Percentiles rank a stretch among this genome's conserved stretches.
Evolutionary conservation across 768 basidiomycete species (phyloP).

Genomic region (Termitomyces sp.): DNA sequence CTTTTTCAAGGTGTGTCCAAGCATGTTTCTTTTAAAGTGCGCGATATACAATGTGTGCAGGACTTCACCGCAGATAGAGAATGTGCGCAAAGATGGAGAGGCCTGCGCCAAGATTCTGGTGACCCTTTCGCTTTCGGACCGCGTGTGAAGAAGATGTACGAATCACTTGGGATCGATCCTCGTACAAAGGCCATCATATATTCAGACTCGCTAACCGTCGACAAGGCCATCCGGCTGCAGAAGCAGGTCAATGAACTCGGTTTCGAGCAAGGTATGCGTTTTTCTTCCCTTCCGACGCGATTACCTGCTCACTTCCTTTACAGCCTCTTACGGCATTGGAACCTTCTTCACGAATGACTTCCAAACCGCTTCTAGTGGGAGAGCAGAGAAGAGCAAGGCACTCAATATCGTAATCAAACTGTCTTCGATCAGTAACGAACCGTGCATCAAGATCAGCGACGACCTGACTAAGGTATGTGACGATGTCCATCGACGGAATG

Average conservation of each 20-base stretch:
- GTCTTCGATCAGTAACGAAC: conserved; percentile 59
- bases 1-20: conserved; percentile 64
- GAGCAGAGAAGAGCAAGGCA: conserved; percentile 61
- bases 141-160: conserved; percentile 66
- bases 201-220: conserved; percentile 74
- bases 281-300: background rate
- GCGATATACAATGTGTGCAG: conserved; percentile 22
- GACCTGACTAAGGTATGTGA: conserved; percentile 69
- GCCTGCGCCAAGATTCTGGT: conserved; percentile 74
- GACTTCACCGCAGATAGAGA: conserved; percentile 45
- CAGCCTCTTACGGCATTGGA: conserved; percentile 91
- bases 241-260: conserved; percentile 70
- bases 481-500: background rate
- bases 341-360: conserved; percentile 93
- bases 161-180: conserved; percentile 61
- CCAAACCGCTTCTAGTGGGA: conserved; percentile 32
- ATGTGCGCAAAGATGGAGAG: background rate
- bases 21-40: background rate
- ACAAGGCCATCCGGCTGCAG: conserved; percentile 65
- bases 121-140: conserved; percentile 80
- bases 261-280: conserved; percentile 45
- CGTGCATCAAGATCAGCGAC: conserved; percentile 93
- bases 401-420: conserved; percentile 97
- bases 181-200: conserved; percentile 69
- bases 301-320: background rate